Evolutionary conservation across 1,139 yeast genomes (phyloP).

Genomic region (Kluyveromyces sp.): DNA sequence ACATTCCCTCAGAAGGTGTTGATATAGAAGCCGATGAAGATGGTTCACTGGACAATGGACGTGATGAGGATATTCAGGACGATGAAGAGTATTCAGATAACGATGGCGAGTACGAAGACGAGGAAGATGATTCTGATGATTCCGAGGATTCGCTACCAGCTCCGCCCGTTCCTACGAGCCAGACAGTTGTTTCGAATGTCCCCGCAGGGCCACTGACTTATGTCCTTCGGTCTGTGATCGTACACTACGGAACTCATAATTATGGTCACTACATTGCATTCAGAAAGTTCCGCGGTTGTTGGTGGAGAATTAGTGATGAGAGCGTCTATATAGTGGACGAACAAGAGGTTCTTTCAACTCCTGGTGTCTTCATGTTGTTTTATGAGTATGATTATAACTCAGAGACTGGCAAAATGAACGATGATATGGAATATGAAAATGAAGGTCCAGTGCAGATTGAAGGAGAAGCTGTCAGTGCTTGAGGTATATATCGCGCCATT

Average conservation of each 20-base stretch:
- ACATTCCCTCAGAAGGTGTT: too few species aligned
- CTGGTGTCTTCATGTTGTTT: constrained; percentile 89
- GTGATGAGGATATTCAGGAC: constrained; percentile 10
- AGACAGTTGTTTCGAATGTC: constrained; percentile 22
- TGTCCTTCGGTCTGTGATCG: constrained; percentile 72
- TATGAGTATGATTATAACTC: constrained; percentile 56
- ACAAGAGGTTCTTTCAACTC: constrained; percentile 69
- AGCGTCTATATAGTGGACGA: constrained; percentile 74
- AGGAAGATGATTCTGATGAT: constrained; percentile 10
- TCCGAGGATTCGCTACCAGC: constrained; percentile 11
- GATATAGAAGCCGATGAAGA: too few species aligned
- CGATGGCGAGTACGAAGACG: constrained; percentile 9
- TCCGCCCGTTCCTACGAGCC: constrained; percentile 12
- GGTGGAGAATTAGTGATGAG: constrained; percentile 96
- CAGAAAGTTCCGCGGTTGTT: constrained; percentile 69
- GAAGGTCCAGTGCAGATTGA: constrained; percentile 19
- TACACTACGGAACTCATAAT: constrained; percentile 91
- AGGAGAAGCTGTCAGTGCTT: constrained; percentile 7
- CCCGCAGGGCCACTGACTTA: constrained; percentile 46
- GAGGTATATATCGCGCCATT: too few species aligned
- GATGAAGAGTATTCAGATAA: constrained; percentile 12
- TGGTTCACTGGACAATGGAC: constrained; percentile 10
- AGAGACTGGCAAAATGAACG: constrained; percentile 30
- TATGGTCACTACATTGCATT: constrained; percentile 92
- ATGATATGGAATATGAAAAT: constrained; percentile 24